These are phyloP conservation scores for Dictyostelium firmibasis DNA, from an alignment of 78 protist genomes.

Conservation along the genomic window DNA sequence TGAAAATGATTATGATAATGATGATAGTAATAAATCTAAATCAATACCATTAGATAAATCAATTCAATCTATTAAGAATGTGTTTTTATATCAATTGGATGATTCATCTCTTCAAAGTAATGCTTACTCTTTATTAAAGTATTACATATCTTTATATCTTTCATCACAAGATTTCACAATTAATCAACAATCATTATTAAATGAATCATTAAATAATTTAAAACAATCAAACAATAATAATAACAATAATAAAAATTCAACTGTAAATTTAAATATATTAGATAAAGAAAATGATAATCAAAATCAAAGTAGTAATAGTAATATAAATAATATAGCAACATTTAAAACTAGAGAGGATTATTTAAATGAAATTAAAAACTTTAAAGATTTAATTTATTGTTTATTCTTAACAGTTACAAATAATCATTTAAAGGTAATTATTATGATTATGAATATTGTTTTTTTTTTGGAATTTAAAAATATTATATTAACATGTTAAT, in stretches of 20 bases:
- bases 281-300: neutral
- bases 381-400: slow-evolving; percentile 1
- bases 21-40: neutral
- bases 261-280: neutral
- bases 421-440: slow-evolving; percentile 15
- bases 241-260: neutral
- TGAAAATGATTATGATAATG: neutral
- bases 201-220: neutral
- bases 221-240: neutral
- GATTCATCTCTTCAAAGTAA: slow-evolving; percentile 2
- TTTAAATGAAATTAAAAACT: neutral
- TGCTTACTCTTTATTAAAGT: slow-evolving; percentile 3
- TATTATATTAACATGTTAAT: neutral
- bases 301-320: neutral
- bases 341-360: slow-evolving; percentile 6
- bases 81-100: neutral
- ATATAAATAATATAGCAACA: neutral
- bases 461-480: too few relatives aligned
- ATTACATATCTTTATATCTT: neutral
- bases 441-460: too few relatives aligned
- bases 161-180: neutral
- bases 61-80: neutral
- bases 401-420: slow-evolving; percentile 14
- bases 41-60: slow-evolving; percentile 14
- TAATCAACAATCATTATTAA: neutral